These are phyloP conservation scores for Herpetomonas tarakana DNA, from an alignment of 208 protist genomes.

Conservation along the genomic window DNA sequence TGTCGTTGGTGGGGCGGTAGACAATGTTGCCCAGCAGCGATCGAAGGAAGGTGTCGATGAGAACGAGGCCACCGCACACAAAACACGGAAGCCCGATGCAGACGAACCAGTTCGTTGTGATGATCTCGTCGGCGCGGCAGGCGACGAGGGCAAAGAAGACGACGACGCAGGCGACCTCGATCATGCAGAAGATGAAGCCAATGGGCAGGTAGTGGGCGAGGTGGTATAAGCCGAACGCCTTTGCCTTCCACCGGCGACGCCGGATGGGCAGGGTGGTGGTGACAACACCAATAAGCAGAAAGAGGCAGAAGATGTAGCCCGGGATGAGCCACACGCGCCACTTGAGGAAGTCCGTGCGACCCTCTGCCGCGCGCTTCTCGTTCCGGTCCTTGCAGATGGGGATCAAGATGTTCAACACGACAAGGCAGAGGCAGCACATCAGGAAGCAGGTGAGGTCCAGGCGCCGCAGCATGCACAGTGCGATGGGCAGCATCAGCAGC, in stretches of 20 bases:
- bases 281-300: slow-evolving; percentile 20
- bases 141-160: slow-evolving; percentile 60
- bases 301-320: slow-evolving; percentile 47
- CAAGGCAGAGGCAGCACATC: slow-evolving; percentile 21
- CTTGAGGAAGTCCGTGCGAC: slow-evolving; percentile 35
- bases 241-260: slow-evolving; percentile 6
- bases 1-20: slow-evolving; percentile 16
- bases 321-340: slow-evolving; percentile 72
- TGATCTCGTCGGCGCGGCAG: slow-evolving; percentile 60
- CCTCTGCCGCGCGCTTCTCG: slow-evolving; percentile 17
- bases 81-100: slow-evolving; percentile 58
- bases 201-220: slow-evolving; percentile 31
- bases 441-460: neutral
- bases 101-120: slow-evolving; percentile 69
- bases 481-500: slow-evolving; percentile 19
- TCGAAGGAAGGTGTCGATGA: slow-evolving; percentile 25
- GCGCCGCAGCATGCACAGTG: slow-evolving; percentile 8
- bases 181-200: slow-evolving; percentile 26
- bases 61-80: slow-evolving; percentile 20
- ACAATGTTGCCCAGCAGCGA: slow-evolving; percentile 15
- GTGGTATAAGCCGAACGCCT: slow-evolving; percentile 16
- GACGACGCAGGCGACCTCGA: slow-evolving; percentile 25
- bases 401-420: slow-evolving; percentile 54
- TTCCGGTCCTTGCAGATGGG: slow-evolving; percentile 71
- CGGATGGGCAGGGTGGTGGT: slow-evolving; percentile 17